Percentiles rank a stretch among this genome's conserved stretches.
phyloP scores from a whole-genome alignment of 2,329 filamentous ascomycete species.

The Paraphaeosphaeria minitans region DNA sequence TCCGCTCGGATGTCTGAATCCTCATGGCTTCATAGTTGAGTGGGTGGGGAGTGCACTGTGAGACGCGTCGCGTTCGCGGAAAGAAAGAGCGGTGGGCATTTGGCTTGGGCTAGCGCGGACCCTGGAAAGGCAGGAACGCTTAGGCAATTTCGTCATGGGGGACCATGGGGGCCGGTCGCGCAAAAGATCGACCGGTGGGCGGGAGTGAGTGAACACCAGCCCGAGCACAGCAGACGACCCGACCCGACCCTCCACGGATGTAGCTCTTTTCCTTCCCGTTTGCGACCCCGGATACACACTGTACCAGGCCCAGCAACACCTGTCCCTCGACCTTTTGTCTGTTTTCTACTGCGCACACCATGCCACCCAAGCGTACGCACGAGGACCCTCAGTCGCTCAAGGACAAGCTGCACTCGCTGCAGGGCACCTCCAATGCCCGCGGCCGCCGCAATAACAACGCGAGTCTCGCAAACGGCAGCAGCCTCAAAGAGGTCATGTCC shows the following conservation, averaged over 20 bases:
- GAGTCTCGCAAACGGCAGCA: constrained; percentile 38
- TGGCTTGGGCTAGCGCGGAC: constrained; percentile 11
- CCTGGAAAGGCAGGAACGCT: constrained; percentile 11
- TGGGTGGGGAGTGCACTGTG: neutral
- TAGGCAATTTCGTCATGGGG: constrained; percentile 9
- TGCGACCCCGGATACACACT: constrained; percentile 21
- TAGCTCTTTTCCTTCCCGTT: constrained; percentile 13
- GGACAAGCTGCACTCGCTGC: constrained; percentile 51
- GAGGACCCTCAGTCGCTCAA: constrained; percentile 50
- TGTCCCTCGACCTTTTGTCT: constrained; percentile 7
- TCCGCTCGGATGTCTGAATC: neutral
- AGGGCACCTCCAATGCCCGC: constrained; percentile 46
- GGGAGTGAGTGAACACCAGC: constrained; percentile 4
- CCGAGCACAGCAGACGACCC: constrained; percentile 18
- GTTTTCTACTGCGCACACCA: constrained; percentile 19
- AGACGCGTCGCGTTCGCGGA: constrained; percentile 5
- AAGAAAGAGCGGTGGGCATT: constrained; percentile 5
- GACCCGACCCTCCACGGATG: constrained; percentile 19
- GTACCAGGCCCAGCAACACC: constrained; percentile 15
- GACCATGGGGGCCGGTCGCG: neutral
- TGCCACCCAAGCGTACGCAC: constrained; percentile 47
- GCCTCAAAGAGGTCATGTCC: constrained; percentile 44
- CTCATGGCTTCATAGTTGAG: neutral
- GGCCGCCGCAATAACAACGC: constrained; percentile 43
- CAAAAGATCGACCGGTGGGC: constrained; percentile 3